Conservation (phyloP, 2,329 filamentous ascomycete species). For the Dactylonectria macrodidyma region DNA sequence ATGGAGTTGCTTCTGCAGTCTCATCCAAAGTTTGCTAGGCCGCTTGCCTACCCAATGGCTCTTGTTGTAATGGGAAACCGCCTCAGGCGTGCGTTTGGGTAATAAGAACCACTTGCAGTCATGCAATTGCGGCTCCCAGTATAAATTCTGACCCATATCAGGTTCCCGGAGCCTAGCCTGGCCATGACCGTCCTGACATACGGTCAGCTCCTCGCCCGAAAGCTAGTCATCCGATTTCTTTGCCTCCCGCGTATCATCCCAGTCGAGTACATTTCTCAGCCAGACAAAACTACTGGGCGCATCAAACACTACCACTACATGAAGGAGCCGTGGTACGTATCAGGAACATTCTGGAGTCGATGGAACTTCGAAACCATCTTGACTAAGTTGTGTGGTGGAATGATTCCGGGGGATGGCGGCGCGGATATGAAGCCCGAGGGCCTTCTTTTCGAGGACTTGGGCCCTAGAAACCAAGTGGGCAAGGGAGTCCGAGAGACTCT, state of each 20-base stretch:
- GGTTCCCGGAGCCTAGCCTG: conserved; percentile 61
- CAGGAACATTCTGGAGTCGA: conserved; percentile 71
- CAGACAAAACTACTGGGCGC: conserved; percentile 68
- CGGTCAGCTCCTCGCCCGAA: conserved; percentile 65
- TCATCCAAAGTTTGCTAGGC: conserved; percentile 62
- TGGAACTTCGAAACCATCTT: conserved; percentile 73
- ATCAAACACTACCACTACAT: conserved; percentile 67
- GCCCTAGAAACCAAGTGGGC: conserved; percentile 69
- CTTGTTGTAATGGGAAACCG: conserved; percentile 75
- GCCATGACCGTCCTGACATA: conserved; percentile 59
- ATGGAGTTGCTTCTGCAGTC: conserved; percentile 72
- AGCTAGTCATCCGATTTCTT: conserved; percentile 70
- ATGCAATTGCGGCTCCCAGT: neutral
- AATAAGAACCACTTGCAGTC: conserved; percentile 52
- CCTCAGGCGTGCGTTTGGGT: conserved; percentile 77
- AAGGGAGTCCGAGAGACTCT: conserved; percentile 64
- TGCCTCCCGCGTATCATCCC: conserved; percentile 68
- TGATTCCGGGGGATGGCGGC: conserved; percentile 61
- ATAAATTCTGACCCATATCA: conserved; percentile 43
- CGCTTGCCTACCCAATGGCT: conserved; percentile 65
- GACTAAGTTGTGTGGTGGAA: conserved; percentile 59
- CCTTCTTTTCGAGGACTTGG: conserved; percentile 72
- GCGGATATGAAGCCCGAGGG: conserved; percentile 61
- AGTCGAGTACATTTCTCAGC: conserved; percentile 59
- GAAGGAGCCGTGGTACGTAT: conserved; percentile 76